Base-by-base conservation (phyloP, 2,329 filamentous ascomycete species). In the Xylaria sp. region DNA sequence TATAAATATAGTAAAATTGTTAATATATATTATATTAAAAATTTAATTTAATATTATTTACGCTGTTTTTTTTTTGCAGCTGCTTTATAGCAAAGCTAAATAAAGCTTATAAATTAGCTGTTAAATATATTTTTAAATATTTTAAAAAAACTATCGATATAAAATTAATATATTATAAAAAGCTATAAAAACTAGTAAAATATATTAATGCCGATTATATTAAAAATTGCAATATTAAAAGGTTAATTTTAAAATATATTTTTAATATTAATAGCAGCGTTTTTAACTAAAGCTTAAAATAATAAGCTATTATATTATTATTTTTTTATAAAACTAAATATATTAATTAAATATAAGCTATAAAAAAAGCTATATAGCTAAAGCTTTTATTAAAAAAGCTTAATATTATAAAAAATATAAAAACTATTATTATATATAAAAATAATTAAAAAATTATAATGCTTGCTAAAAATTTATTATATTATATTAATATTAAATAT, bases 401-500 rank as follows among this genome's bases (percentile, higher is more conserved):
- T 12, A 54, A 54, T 6, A 4, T 21, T 54, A 37, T 37, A 35
- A 29, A 53, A 53, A 18, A 32, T 21, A 53, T 53, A 29, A 53
- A 32, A 18, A 53, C 3, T 16, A n/a, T 18, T 21, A n/a, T n/a
- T n/a, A n/a, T n/a, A n/a, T n/a, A n/a, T n/a, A n/a, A n/a, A n/a
- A n/a, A n/a, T n/a, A n/a, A n/a, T n/a, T n/a, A n/a, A n/a, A n/a
- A n/a, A n/a, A n/a, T n/a, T n/a, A n/a, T n/a, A n/a, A n/a, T n/a
- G n/a, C n/a, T n/a, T n/a, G n/a, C n/a, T n/a, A n/a, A 53, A 18
- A 53, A 53, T 9, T n/a, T 53, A 27, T 53, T 53, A 29, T 53
- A 53, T 29, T 53, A 53, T n/a, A n/a, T 4, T 29, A 53, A 53
- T 29, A 53, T 10, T 53, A 53, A 53, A 13, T 18, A 53, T 53